Evolutionary conservation across 768 basidiomycete species (phyloP), one percentile per base, ranked within the genome.

Genomic region (Lentinula boryana): DNA sequence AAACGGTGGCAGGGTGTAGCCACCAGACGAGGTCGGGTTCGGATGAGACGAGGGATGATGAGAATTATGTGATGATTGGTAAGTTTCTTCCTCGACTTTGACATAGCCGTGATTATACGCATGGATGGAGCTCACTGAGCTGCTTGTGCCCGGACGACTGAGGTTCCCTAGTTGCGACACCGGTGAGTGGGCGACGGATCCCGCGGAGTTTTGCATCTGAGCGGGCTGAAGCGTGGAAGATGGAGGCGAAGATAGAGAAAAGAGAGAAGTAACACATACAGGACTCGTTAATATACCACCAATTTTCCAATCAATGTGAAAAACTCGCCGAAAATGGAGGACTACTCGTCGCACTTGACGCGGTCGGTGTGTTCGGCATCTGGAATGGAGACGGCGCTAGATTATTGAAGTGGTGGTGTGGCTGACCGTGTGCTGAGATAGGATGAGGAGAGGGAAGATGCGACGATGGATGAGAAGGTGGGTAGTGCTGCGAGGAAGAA

Each of bases 281-380:
- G 23, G 55, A 56, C 65, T 67, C 66, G 79, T 85, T 75, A 87
- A 79, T 84, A 84, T 81, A 75, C 71, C 65, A 75, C 72, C 71
- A 74, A 70, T 73, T 68, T 69, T 73, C 68, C 64, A 61, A 63
- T 58, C 44, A 76, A 72, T 74, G 76, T 80, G 78, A 70, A 79
- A 80, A 70, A 89, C 90, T 89, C 85, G 84, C 89, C 87, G 90
- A 92, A 79, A 89, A 91, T n/a, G 88, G 87, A 60, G 87, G 86
- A 65, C 85, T 89, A 31, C 87, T 87, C 5, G 87, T 87, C 23
- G 85, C 80, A 68, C 87, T 89, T 18, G 87, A 88, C 18, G 82
- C 85, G 21, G 86, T 86, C 2, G 87, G 86, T 3, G 88, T 87
- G 69, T 86, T 84, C 18, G 87, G 87, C 69, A 88, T 76, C 66